Base-by-base conservation (phyloP, 768 basidiomycete genomes). In the Suillus cothurnatus region DNA sequence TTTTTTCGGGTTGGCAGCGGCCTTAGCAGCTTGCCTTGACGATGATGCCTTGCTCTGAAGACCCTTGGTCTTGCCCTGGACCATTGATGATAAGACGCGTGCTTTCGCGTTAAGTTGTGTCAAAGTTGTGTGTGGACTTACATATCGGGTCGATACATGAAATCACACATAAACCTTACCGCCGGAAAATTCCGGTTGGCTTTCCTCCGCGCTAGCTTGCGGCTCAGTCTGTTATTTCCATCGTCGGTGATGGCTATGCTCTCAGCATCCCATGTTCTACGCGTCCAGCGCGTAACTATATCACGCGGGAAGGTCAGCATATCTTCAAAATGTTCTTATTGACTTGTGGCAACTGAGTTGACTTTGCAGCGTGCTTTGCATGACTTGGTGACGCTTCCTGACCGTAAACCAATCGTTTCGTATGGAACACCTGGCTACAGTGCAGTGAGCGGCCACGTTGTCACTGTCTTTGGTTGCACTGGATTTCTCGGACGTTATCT, bases 381-480 rank as follows among this genome's bases (percentile, higher is more conserved):
- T 75, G 92, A 93, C 81, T 76, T 92, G 47, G 80, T 84, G 66
- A 84, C 84, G 17, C 80, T 90, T 47, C 87, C 89, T 56, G 75
- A 73, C 41, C 74, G 75, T 64, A 89, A 89, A 70, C 89, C 93
- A 45, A 81, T 93, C 69, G 82, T 96, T 71, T 85, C 88, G 6
- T 81, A 87, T 69, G 96, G 95, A 23, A 85, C 88, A 61, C 88
- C 90, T 61, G 95, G 91, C 67, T 93, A 94, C 73, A 93, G 92
- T 72, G 90, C 94, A 4, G 89, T 91, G 65, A 89, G 91, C 49
- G 97, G 97, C 3, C 95, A 96, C 79, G 86, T 90, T 43, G 97
- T 91, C 49, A 99, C 97, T 19, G 96, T 99, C 59, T 99, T 99
- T 83, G 97, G 97, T 28, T 92, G 90, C 75, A 97, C 96, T 4